A percentile compares a stretch with the other conserved stretches of the same genome.
Evolutionary conservation across 192 early-diverging fungal species (phyloP).

Genomic region (Gamsiella multidivaricata): DNA sequence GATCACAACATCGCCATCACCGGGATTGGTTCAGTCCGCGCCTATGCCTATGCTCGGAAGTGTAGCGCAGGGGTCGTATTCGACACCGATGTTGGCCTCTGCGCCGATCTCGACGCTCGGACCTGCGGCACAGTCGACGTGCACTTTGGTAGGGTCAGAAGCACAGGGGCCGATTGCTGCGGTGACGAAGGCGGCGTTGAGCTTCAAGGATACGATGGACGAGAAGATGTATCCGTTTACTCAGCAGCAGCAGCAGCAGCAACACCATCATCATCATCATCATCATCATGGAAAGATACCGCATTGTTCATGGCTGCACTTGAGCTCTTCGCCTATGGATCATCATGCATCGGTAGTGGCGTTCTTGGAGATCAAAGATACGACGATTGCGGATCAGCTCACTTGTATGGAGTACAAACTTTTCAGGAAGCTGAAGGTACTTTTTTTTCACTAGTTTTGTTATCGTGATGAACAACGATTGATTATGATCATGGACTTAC

Average conservation of each 20-base stretch:
- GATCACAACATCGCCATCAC: neutral
- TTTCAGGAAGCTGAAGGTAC: conserved; percentile 74
- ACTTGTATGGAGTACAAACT: conserved; percentile 71
- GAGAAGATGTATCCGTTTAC: conserved; percentile 28
- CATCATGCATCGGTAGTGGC: conserved; percentile 20
- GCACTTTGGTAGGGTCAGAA: no score
- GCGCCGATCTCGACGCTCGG: no score
- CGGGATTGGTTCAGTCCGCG: no score
- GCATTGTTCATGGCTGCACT: no score
- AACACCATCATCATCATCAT: neutral
- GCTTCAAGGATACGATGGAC: conserved; percentile 19
- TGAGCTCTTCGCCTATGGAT: neutral
- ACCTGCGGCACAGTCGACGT: no score
- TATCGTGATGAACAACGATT: neutral
- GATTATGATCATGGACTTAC: neutral
- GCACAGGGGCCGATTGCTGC: neutral
- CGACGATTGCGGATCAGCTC: conserved; percentile 71
- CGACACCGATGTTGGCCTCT: no score
- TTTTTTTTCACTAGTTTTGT: no score
- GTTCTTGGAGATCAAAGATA: conserved; percentile 68
- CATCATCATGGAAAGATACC: no score
- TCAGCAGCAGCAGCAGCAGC: conserved; percentile 4
- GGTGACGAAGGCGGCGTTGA: neutral
- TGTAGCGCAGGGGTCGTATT: no score
- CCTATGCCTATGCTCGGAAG: no score